These are phyloP conservation scores for Caulochytrium protostelioides DNA, from an alignment of 371 early-diverging fungal species.

Conservation along the genomic window DNA sequence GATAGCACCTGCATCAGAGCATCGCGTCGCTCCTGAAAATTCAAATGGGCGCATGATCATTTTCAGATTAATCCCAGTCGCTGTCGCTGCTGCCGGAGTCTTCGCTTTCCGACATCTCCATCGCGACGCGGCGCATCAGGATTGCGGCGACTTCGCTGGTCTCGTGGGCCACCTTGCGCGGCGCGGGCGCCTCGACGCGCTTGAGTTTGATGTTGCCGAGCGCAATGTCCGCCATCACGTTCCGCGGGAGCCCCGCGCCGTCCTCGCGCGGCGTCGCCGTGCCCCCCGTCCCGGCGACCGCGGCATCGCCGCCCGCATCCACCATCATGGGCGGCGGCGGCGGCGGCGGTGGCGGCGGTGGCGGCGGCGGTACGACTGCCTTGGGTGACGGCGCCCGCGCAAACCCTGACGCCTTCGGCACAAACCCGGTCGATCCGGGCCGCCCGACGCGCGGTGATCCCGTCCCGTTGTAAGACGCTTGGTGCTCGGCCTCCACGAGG, in stretches of 20 bases:
- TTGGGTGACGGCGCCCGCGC: neutral
- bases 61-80: too few relatives aligned
- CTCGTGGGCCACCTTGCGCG: slow-evolving; percentile 3
- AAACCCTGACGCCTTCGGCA: neutral
- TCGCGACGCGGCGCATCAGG: slow-evolving; percentile 21
- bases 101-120: slow-evolving; percentile 25
- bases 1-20: too few relatives aligned
- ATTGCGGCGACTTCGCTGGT: slow-evolving; percentile 18
- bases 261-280: slow-evolving; percentile 4
- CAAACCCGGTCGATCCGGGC: neutral
- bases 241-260: neutral
- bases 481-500: too few relatives aligned
- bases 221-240: neutral
- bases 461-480: neutral
- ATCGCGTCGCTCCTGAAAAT: too few relatives aligned
- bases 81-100: too few relatives aligned
- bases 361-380: neutral
- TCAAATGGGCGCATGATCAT: too few relatives aligned
- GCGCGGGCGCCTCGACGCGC: slow-evolving; percentile 8
- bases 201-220: slow-evolving; percentile 3
- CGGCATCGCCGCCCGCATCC: neutral
- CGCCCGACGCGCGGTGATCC: neutral
- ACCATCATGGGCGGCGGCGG: neutral
- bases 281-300: neutral
- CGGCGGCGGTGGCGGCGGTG: neutral